Evolutionary conservation across 2,329 filamentous ascomycete species (phyloP).

Genomic region (Diaporthe vaccinii): DNA sequence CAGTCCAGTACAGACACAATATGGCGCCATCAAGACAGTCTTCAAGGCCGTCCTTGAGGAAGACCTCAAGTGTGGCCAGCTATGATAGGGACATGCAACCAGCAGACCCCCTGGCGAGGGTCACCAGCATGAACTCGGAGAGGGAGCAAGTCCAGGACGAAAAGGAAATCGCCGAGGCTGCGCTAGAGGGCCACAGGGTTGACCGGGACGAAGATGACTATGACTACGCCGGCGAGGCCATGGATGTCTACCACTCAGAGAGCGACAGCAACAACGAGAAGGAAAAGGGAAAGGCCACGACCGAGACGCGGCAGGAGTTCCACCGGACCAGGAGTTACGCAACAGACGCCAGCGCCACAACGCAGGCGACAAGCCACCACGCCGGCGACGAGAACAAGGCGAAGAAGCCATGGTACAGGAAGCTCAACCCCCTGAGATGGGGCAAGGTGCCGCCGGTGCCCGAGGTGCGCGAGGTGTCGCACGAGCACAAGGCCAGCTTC

Average conservation of each 20-base stretch:
- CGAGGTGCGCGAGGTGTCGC: slow-evolving; percentile 66
- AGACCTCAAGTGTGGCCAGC: slow-evolving; percentile 38
- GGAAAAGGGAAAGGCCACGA: slow-evolving; percentile 43
- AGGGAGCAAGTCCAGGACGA: slow-evolving; percentile 41
- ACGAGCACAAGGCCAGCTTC: slow-evolving; percentile 80
- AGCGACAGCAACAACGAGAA: slow-evolving; percentile 41
- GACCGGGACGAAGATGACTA: slow-evolving; percentile 20
- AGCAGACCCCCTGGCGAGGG: slow-evolving; percentile 43
- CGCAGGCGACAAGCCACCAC: slow-evolving; percentile 56
- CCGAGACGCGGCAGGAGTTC: slow-evolving; percentile 51
- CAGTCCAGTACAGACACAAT: background rate
- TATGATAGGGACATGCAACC: slow-evolving; percentile 42
- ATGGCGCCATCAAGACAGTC: slow-evolving; percentile 22
- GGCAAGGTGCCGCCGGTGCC: slow-evolving; percentile 69
- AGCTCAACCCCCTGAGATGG: slow-evolving; percentile 73
- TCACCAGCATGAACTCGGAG: slow-evolving; percentile 38
- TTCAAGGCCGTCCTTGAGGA: slow-evolving; percentile 29
- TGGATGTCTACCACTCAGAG: slow-evolving; percentile 37
- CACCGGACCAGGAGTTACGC: slow-evolving; percentile 64
- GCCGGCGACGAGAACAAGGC: slow-evolving; percentile 40
- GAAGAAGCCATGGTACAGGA: slow-evolving; percentile 74
- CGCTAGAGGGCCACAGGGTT: slow-evolving; percentile 13
- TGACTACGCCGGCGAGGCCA: slow-evolving; percentile 34
- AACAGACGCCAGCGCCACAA: slow-evolving; percentile 65
- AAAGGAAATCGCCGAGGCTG: slow-evolving; percentile 40